phyloP scores from a whole-genome alignment of 2,329 filamentous ascomycete species.

The Fusarium setosum region DNA sequence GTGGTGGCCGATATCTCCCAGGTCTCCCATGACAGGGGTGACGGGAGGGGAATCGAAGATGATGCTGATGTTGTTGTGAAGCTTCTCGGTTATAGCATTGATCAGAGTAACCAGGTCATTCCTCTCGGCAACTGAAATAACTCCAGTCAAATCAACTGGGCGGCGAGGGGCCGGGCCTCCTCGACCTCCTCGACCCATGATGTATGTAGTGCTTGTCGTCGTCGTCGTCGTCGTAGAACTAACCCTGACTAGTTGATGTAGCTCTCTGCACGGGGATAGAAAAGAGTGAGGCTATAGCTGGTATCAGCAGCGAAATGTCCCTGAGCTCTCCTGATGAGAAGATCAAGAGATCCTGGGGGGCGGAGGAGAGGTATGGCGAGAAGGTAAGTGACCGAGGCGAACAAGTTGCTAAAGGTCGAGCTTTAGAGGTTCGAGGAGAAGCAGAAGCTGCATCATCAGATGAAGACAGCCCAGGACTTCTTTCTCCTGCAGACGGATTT shows the following conservation, averaged over 20 bases:
- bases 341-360: background rate
- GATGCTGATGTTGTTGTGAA: conserved; percentile 63
- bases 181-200: conserved; percentile 55
- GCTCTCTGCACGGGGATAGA: background rate
- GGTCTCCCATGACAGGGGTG: conserved; percentile 45
- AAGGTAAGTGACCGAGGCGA: background rate
- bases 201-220: conserved; percentile 9
- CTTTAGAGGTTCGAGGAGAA: conserved; percentile 8
- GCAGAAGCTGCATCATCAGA: conserved; percentile 3
- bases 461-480: background rate
- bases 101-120: conserved; percentile 64
- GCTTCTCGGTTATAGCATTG: conserved; percentile 63
- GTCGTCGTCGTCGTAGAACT: background rate
- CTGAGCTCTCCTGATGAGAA: background rate
- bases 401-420: background rate
- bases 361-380: background rate
- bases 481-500: conserved; percentile 5
- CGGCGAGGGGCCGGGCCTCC: conserved; percentile 51
- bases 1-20: conserved; percentile 46
- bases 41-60: conserved; percentile 62
- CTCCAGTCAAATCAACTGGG: conserved; percentile 62
- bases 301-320: background rate
- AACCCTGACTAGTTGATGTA: background rate
- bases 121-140: conserved; percentile 61
- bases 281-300: background rate